A percentile compares a stretch with the other conserved stretches of the same genome.
These are phyloP conservation scores for Trichophyton schoenleinii DNA, from an alignment of 2,329 filamentous ascomycete species.

Conservation along the genomic window DNA sequence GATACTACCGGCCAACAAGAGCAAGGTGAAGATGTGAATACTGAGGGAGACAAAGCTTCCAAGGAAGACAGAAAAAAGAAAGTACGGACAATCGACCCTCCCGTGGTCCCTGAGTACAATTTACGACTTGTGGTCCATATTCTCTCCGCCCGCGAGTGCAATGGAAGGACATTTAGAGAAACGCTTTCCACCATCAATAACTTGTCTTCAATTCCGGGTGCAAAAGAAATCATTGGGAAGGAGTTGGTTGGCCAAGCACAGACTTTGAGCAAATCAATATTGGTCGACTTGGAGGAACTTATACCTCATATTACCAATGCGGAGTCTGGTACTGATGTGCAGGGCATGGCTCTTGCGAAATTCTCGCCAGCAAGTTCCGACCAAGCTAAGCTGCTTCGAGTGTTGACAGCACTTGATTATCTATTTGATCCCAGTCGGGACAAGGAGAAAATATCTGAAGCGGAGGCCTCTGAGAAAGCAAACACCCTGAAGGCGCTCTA, in stretches of 20 bases:
- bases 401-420: conserved; percentile 88
- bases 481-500: conserved; percentile 80
- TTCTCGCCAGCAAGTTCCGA: conserved; percentile 94
- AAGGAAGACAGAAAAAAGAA: conserved; percentile 44
- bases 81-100: conserved; percentile 58
- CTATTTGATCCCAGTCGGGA: conserved; percentile 71
- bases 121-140: conserved; percentile 92
- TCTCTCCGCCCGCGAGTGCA: conserved; percentile 89
- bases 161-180: conserved; percentile 94
- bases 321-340: conserved; percentile 81
- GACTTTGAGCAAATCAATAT: conserved; percentile 68
- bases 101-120: conserved; percentile 77
- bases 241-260: conserved; percentile 84
- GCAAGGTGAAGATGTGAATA: conserved; percentile 26
- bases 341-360: conserved; percentile 83
- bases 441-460: conserved; percentile 40
- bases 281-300: conserved; percentile 71
- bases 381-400: conserved; percentile 86
- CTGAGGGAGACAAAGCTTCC: conserved; percentile 11
- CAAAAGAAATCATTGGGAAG: conserved; percentile 81
- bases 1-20: conserved; percentile 21
- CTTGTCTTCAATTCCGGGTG: conserved; percentile 79
- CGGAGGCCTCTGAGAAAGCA: conserved; percentile 55
- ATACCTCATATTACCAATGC: conserved; percentile 77
- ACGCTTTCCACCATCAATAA: conserved; percentile 98